These are phyloP conservation scores for Metschnikowia henanensis DNA, from an alignment of 805 yeast genomes.

Conservation along the genomic window DNA sequence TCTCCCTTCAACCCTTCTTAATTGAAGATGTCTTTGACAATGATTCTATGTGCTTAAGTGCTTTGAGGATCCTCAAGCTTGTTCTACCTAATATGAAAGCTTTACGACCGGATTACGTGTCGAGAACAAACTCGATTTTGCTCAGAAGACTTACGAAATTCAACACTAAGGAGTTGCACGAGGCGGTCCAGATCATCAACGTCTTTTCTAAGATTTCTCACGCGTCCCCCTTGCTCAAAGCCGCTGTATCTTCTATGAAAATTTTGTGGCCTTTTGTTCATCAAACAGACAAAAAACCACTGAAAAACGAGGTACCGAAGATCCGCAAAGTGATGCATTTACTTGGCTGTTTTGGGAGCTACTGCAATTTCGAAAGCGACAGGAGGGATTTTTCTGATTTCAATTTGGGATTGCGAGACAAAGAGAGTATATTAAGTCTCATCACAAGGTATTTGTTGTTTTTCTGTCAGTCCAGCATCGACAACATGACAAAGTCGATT, in stretches of 20 bases:
- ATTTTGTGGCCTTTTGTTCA: constrained; percentile 49
- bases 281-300: constrained; percentile 15
- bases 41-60: constrained; percentile 43
- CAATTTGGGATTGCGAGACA: constrained; percentile 42
- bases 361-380: constrained; percentile 57
- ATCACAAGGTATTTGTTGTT: constrained; percentile 57
- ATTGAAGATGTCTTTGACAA: constrained; percentile 46
- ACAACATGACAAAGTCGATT: constrained; percentile 40
- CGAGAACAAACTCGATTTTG: constrained; percentile 51
- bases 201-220: constrained; percentile 47
- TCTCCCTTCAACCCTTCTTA: constrained; percentile 64
- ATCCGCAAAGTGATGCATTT: constrained; percentile 58
- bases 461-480: constrained; percentile 43
- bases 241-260: constrained; percentile 60
- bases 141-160: constrained; percentile 59
- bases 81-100: constrained; percentile 45
- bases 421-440: constrained; percentile 58
- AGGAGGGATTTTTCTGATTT: constrained; percentile 39
- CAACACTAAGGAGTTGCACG: constrained; percentile 59
- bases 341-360: constrained; percentile 69
- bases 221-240: constrained; percentile 52
- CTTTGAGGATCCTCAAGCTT: constrained; percentile 54
- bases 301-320: constrained; percentile 29
- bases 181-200: constrained; percentile 75
- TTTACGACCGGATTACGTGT: constrained; percentile 51